Evolutionary conservation across 306 rosid species (phyloP), one percentile per base, ranked within the genome.

Genomic region (Cicer cuneatum): DNA sequence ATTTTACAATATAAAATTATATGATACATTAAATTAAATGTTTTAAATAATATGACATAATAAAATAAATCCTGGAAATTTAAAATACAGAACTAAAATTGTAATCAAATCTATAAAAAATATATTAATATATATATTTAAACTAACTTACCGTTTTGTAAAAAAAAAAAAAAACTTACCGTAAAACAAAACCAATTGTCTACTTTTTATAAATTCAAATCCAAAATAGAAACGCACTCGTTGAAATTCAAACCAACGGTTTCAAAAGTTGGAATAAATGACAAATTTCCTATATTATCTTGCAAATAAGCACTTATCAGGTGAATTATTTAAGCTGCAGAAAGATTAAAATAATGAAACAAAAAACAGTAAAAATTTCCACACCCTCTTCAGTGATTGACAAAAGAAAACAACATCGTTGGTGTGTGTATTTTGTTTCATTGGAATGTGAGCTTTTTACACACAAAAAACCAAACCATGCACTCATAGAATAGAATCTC

Each of bases 401-500:
- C 19, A 60, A 60, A 60, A 60, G 6, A 2, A 35, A 2, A 7
- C 13, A 7, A 21, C 37, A n/a, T 29, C 16, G 33, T 48, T 65
- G 11, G 13, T 3, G 38, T 35, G 58, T 40, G 83, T 64, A 82
- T 82, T 35, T 51, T 40, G 83, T 64, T 83, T 82, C 67, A 84
- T 88, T 85, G 89, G 86, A 65, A 89, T 16, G 70, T 52, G 90
- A 87, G 89, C 54, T 75, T 85, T 63, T 29, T 60, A 35, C 58
- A 49, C 43, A 46, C 7, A 18, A 1, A 47, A 69, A 78, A 85
- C 78, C 82, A 83, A 85, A 58, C 41, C 88, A 84, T 90, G 95
- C 89, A 85, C 90, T 73, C 87, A 54, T 72, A 60, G 85, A 80
- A 82, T 86, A 59, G 83, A 87, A 83, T 89, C 83, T 76, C 52